These are phyloP conservation scores for Cynara cardunculus DNA, from an alignment of 129 eudicot species.

Conservation along the genomic window DNA sequence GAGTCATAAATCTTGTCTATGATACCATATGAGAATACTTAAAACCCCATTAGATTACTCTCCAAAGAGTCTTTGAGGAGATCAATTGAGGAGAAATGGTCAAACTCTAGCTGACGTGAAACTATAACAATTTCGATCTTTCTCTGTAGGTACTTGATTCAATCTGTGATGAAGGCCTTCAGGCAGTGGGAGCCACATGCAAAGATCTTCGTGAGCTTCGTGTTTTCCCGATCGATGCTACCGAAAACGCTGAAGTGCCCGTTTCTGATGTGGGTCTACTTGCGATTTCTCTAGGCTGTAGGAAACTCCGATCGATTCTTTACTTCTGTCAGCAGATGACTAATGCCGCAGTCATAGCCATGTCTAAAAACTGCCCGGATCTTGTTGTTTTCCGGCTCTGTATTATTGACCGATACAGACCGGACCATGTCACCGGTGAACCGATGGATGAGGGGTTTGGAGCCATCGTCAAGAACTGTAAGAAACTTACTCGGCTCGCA, in stretches of 20 bases:
- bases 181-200: conserved; percentile 62
- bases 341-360: conserved; percentile 69
- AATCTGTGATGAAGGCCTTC: conserved; percentile 62
- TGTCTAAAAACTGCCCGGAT: conserved; percentile 65
- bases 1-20: too few species aligned
- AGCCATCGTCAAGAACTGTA: conserved; percentile 72
- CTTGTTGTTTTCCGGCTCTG: conserved; percentile 65
- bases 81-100: too few species aligned
- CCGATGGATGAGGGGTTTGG: conserved; percentile 80
- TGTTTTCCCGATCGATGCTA: conserved; percentile 55
- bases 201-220: conserved; percentile 72
- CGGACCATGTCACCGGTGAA: conserved; percentile 51
- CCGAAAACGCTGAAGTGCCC: conserved; percentile 50
- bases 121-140: not conserved
- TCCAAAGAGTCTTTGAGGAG: too few species aligned
- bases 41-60: too few species aligned
- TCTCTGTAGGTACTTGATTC: conserved; percentile 50
- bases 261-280: conserved; percentile 65
- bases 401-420: conserved; percentile 50
- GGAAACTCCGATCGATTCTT: conserved; percentile 48
- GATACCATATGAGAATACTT: too few species aligned
- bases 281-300: conserved; percentile 60
- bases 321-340: conserved; percentile 76
- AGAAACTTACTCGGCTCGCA: conserved; percentile 68
- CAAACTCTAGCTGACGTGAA: too few species aligned